Conservation (phyloP, 2,329 filamentous ascomycete genomes). For the Aphanoascus verrucosus region DNA sequence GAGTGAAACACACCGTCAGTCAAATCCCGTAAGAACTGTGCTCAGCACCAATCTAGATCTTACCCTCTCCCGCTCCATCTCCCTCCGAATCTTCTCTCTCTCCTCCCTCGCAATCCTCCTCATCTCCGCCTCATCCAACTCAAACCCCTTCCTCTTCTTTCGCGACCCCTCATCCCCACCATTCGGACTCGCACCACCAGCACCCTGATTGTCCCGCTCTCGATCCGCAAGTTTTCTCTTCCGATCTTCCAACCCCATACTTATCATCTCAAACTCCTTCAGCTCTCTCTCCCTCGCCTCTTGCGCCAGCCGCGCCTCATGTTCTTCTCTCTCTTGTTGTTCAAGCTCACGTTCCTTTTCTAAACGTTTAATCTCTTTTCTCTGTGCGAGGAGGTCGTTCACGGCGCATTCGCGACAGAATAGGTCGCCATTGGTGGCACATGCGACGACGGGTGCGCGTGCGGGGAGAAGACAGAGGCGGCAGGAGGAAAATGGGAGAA, state of each 20-base stretch:
- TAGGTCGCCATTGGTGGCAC: slow-evolving; percentile 65
- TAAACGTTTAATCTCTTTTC: slow-evolving; percentile 77
- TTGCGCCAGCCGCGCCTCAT: slow-evolving; percentile 50
- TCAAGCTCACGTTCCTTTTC: slow-evolving; percentile 56
- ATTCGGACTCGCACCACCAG: slow-evolving; percentile 25
- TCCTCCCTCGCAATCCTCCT: slow-evolving; percentile 59
- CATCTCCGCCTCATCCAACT: slow-evolving; percentile 68
- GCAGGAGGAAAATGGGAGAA: slow-evolving; percentile 83
- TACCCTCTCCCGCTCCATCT: slow-evolving; percentile 63
- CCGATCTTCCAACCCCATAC: slow-evolving; percentile 50
- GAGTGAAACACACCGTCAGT: background rate
- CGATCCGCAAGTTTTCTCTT: slow-evolving; percentile 25
- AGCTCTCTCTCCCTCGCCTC: slow-evolving; percentile 62
- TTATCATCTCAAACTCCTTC: slow-evolving; percentile 71
- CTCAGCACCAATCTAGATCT: slow-evolving; percentile 6
- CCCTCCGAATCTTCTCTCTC: slow-evolving; percentile 56
- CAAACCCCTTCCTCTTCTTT: slow-evolving; percentile 64
- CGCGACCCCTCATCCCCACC: slow-evolving; percentile 37
- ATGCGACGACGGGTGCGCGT: slow-evolving; percentile 75
- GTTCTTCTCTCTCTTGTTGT: slow-evolving; percentile 52
- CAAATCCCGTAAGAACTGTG: background rate
- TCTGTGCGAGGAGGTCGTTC: slow-evolving; percentile 78
- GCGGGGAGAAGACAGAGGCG: slow-evolving; percentile 74
- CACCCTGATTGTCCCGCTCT: slow-evolving; percentile 19
- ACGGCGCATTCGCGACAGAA: slow-evolving; percentile 95